Conservation (phyloP, 2,329 filamentous ascomycete species). For the Teratosphaeria epicoccoides region DNA sequence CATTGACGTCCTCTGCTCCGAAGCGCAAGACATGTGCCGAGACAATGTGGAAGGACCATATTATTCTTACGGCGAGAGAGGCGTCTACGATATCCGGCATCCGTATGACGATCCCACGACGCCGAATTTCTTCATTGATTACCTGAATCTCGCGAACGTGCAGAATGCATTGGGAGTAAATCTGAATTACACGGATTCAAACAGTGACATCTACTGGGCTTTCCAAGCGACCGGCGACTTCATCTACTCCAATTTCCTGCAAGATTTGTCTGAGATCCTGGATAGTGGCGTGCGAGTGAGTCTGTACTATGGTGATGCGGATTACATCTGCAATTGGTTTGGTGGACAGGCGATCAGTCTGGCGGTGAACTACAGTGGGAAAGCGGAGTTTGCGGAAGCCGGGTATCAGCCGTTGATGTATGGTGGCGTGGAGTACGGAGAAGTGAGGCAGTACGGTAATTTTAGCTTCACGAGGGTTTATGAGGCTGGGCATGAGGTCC, state of each 20-base stretch:
- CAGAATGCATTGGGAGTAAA: slow-evolving; percentile 21
- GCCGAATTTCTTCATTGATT: slow-evolving; percentile 49
- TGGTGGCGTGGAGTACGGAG: slow-evolving; percentile 31
- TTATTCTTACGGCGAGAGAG: slow-evolving; percentile 42
- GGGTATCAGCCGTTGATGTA: slow-evolving; percentile 27
- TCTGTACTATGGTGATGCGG: slow-evolving; percentile 10
- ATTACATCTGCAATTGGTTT: slow-evolving; percentile 33
- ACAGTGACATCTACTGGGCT: slow-evolving; percentile 6
- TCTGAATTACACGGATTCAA: slow-evolving; percentile 5
- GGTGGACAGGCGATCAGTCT: slow-evolving; percentile 28
- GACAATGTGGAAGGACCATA: slow-evolving; percentile 49
- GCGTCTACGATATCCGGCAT: slow-evolving; percentile 52
- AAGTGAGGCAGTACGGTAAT: slow-evolving; percentile 18
- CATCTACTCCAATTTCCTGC: slow-evolving; percentile 48
- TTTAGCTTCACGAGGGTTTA: slow-evolving; percentile 19
- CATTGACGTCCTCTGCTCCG: slow-evolving; percentile 36
- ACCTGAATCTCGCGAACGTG: slow-evolving; percentile 51
- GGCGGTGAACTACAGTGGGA: slow-evolving; percentile 27
- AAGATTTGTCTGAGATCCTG: slow-evolving; percentile 32
- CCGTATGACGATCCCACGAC: slow-evolving; percentile 50
- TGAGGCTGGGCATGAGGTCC: slow-evolving; percentile 30
- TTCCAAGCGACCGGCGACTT: slow-evolving; percentile 44
- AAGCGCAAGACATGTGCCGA: slow-evolving; percentile 46
- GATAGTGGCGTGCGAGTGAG: slow-evolving; percentile 27
- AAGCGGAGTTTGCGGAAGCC: slow-evolving; percentile 15